Evolutionary conservation across 768 basidiomycete genomes (phyloP).

Genomic region (Baorangia bicolor): DNA sequence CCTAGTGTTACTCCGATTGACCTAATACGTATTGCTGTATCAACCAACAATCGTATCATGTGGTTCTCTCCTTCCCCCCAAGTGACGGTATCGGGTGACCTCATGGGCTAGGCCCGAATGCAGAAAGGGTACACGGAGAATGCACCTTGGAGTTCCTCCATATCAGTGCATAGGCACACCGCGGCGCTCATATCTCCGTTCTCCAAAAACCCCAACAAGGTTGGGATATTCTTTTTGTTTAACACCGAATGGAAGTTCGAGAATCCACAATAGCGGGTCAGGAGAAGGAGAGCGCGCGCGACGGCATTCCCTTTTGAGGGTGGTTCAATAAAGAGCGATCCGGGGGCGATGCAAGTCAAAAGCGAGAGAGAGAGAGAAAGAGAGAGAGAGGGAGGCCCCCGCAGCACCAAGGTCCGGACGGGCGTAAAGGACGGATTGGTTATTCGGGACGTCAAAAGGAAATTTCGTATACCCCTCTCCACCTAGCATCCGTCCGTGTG

Average conservation of each 20-base stretch:
- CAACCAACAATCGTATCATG: constrained; percentile 1
- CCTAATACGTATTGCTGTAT: neutral
- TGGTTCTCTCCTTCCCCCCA: neutral
- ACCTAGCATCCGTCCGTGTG: neutral
- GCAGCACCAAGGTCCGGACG: neutral
- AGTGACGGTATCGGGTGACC: constrained; percentile 1
- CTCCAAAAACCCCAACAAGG: neutral
- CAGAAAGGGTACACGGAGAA: constrained; percentile 7
- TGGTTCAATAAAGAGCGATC: neutral
- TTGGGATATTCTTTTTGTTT: constrained; percentile 7
- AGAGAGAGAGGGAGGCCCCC: neutral
- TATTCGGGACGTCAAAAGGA: constrained; percentile 9
- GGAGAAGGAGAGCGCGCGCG: constrained; percentile 1
- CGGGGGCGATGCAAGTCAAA: constrained; percentile 3
- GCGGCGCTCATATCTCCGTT: constrained; percentile 16
- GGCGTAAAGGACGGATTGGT: constrained; percentile 4
- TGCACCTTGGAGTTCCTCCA: constrained; percentile 1
- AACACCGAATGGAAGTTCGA: constrained; percentile 14
- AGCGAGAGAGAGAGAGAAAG: neutral
- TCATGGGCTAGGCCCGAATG: neutral
- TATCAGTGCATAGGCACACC: constrained; percentile 2
- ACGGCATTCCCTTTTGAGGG: constrained; percentile 8
- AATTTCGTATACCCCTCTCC: neutral
- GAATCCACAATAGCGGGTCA: constrained; percentile 4
- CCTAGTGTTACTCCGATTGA: constrained; percentile 5